Evolutionary conservation across 169 alveolate species (phyloP), one percentile per base, ranked within the genome.

Genomic region (Plasmodium adleri): DNA sequence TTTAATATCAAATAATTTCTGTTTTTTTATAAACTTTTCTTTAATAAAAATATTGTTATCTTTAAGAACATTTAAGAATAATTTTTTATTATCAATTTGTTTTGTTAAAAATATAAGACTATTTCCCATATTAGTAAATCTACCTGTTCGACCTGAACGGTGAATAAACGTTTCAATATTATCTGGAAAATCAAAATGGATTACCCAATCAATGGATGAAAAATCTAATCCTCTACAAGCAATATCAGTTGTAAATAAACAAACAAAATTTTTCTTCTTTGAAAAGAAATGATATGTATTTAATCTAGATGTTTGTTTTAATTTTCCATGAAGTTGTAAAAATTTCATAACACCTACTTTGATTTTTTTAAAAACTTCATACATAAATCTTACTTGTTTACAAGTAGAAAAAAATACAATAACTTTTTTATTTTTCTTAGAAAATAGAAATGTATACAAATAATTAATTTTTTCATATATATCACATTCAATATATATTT

Each of bases 201-300:
- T 93, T 66, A 99, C 99, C 59, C 97, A 94, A 78, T 98, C 99
- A n/a, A 99, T 99, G 32, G 95, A 94, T 10, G 99, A 99, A 66
- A 99, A 97, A 93, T 99, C 99, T 12, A 99, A 92, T 1, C 99
- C 99, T 70, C 99, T 94, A 49, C 99, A 97, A 1, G 99, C 99
- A 8, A 99, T 99, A 92, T 99, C 99, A 2, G 99, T 99, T 3
- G 96, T 93, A 80, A 96, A 92, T 56, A 96, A 80, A 64, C 96
- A 91, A 3, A 93, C 95, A 73, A 78, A 78, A 22, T 78, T 78
- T 32, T 71, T 63, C 54, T 64, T 78, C 66, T 78, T 78, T 9
- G 89, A 78, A 78, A 78, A 78, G 24, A 78, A 78, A 54, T 78
- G 89, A 70, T 78, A 78, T 56, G 89, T 78, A 52, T 78, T 78